Evolutionary conservation across 2,329 filamentous ascomycete species (phyloP).

Genomic region (Penicillium hesseltinei): DNA sequence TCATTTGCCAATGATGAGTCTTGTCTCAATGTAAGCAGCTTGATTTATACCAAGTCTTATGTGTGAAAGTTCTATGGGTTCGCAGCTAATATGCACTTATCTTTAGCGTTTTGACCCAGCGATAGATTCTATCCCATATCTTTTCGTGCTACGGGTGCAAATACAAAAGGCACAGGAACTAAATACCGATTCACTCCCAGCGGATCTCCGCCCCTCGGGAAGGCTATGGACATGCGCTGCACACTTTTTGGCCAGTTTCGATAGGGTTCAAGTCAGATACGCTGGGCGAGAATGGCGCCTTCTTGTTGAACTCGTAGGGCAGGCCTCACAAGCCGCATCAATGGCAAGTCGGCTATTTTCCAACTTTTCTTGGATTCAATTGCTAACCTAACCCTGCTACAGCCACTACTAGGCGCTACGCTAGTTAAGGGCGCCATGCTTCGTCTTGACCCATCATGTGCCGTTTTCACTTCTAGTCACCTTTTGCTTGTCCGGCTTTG

Average conservation of each 20-base stretch:
- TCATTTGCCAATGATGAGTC: conserved; percentile 31
- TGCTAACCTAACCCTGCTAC: conserved; percentile 15
- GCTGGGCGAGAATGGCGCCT: conserved; percentile 41
- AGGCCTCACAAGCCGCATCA: conserved; percentile 33
- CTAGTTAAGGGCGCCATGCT: conserved; percentile 46
- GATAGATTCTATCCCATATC: conserved; percentile 59
- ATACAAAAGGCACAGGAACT: conserved; percentile 42
- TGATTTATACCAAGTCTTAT: background rate
- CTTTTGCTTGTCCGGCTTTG: conserved; percentile 42
- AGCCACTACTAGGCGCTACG: conserved; percentile 42
- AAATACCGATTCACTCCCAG: conserved; percentile 35
- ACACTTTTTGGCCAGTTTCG: conserved; percentile 55
- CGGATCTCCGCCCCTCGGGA: conserved; percentile 45
- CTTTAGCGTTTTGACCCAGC: conserved; percentile 50
- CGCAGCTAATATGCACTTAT: background rate
- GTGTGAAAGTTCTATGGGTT: background rate
- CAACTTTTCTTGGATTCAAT: conserved; percentile 4
- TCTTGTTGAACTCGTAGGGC: conserved; percentile 36
- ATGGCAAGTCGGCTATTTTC: conserved; percentile 29
- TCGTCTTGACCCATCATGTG: conserved; percentile 43
- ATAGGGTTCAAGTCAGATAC: conserved; percentile 46
- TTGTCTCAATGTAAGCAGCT: conserved; percentile 35
- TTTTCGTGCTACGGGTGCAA: conserved; percentile 53
- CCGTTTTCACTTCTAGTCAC: conserved; percentile 46
- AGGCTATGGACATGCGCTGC: conserved; percentile 51